These are phyloP conservation scores for Lactarius quietus DNA, from an alignment of 768 basidiomycete genomes.

Conservation along the genomic window DNA sequence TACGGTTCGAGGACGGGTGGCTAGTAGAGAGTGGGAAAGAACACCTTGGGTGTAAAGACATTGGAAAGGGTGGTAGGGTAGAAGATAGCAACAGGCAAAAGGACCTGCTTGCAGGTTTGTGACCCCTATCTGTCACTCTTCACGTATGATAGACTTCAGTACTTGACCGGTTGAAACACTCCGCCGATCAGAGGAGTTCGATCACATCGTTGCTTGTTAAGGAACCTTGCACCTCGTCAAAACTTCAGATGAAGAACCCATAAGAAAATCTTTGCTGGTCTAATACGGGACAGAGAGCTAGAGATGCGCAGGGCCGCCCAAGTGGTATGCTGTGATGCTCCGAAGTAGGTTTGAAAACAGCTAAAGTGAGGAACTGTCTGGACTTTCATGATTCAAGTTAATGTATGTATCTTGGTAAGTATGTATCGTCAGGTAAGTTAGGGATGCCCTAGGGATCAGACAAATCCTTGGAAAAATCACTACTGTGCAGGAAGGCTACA, in stretches of 20 bases:
- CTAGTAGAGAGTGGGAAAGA: slow-evolving; percentile 50
- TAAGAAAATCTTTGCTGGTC: background rate
- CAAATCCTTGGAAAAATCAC: background rate
- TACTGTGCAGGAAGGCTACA: background rate
- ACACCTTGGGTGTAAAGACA: slow-evolving; percentile 55
- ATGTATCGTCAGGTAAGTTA: background rate
- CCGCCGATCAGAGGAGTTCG: background rate
- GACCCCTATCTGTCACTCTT: background rate
- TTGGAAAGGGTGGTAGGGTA: slow-evolving; percentile 46
- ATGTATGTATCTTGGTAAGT: too few relatives aligned
- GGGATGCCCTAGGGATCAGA: background rate
- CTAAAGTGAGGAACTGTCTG: background rate
- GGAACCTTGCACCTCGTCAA: background rate
- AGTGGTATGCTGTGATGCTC: background rate
- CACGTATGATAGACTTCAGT: background rate
- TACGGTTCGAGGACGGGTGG: slow-evolving; percentile 55
- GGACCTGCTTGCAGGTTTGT: slow-evolving; percentile 13
- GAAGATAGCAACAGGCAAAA: background rate
- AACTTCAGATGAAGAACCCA: background rate
- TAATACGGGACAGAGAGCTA: background rate
- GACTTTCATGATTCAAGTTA: too few relatives aligned
- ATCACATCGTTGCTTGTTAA: background rate
- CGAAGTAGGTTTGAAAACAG: background rate
- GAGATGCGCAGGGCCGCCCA: background rate
- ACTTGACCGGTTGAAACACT: background rate